A percentile compares a stretch with the other conserved stretches of the same genome.
Conservation (phyloP, 495 filamentous ascomycete species). For the Penicillium mononematosum region DNA sequence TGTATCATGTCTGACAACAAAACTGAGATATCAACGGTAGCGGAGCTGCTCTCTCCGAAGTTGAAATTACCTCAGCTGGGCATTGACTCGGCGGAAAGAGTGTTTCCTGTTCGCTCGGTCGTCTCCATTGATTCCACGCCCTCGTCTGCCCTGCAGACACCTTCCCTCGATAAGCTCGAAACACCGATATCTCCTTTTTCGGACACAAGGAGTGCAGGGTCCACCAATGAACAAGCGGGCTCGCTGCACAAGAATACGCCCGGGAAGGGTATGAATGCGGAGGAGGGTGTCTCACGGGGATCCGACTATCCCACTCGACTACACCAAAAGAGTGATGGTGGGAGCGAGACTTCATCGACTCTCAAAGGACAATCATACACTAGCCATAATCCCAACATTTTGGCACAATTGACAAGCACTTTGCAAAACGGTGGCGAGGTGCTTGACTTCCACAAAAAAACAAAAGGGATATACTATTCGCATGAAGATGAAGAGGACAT, state of each 20-base stretch:
- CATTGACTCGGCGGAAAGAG: conserved; percentile 21
- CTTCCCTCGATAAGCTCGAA: conserved; percentile 26
- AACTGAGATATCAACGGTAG: conserved; percentile 19
- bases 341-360: background rate
- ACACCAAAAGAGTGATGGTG: conserved; percentile 6
- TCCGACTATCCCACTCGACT: conserved; percentile 7
- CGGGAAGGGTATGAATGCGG: background rate
- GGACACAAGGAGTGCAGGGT: conserved; percentile 8
- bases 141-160: conserved; percentile 29
- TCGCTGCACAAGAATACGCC: background rate
- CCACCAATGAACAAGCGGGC: conserved; percentile 1
- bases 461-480: conserved; percentile 6
- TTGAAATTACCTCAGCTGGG: conserved; percentile 26
- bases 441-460: conserved; percentile 8
- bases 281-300: background rate
- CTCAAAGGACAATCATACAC: background rate
- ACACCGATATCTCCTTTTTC: conserved; percentile 22
- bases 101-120: conserved; percentile 29
- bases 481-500: conserved; percentile 23
- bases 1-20: conserved; percentile 28
- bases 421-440: conserved; percentile 13
- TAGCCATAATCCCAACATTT: background rate
- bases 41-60: conserved; percentile 20
- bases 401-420: conserved; percentile 6
- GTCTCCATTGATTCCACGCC: conserved; percentile 26